A percentile compares a stretch with the other conserved stretches of the same genome.
Conservation (phyloP, 257 asterid genomes). For the Solanum paucissectum region DNA sequence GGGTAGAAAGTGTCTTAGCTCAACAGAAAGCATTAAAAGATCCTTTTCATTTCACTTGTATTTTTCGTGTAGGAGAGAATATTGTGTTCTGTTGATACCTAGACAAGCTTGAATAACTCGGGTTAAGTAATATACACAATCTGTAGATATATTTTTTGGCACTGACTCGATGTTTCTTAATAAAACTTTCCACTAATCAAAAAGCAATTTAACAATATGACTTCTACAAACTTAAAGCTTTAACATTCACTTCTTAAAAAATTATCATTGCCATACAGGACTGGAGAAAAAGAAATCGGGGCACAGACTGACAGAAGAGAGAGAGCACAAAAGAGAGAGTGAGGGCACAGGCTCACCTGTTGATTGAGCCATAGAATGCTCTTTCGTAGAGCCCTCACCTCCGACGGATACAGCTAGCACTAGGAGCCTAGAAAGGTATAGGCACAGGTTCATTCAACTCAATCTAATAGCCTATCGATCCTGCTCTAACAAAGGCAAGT, state of each 20-base stretch:
- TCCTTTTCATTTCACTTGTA: background rate
- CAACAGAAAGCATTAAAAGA: background rate
- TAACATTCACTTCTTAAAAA: background rate
- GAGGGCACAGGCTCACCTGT: background rate
- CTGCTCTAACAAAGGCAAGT: background rate
- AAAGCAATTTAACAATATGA: background rate
- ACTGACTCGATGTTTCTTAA: background rate
- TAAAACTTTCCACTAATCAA: background rate
- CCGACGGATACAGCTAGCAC: background rate
- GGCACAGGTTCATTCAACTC: background rate
- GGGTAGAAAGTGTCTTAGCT: background rate
- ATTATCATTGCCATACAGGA: background rate
- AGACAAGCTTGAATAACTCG: background rate
- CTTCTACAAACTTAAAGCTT: background rate
- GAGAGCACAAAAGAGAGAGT: background rate
- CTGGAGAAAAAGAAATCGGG: background rate
- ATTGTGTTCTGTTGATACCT: background rate
- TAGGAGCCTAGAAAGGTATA: background rate
- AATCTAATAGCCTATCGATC: background rate
- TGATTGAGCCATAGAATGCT: background rate
- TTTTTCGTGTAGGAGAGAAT: background rate
- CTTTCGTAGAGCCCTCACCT: background rate
- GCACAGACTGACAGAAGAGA: background rate
- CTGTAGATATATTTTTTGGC: background rate
- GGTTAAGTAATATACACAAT: background rate